A percentile compares a stretch with the other conserved stretches of the same genome.
Evolutionary conservation across 441 rosid species (phyloP).

Genomic region (Macaranga tanarius): DNA sequence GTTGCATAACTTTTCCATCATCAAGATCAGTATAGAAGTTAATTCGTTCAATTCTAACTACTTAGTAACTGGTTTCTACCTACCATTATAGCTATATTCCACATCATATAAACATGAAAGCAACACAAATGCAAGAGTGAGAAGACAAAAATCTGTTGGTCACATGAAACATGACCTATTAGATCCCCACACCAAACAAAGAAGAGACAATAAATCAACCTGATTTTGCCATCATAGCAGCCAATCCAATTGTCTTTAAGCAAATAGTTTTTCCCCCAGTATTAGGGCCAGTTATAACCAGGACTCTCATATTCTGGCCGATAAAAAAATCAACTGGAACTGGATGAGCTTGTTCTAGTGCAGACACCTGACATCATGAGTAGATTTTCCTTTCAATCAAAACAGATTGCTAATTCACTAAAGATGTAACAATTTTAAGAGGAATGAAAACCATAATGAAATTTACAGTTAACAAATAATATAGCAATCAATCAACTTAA

Average conservation of each 20-base stretch:
- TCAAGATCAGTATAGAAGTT: not conserved
- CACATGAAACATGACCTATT: conserved; percentile 4
- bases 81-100: not conserved
- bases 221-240: conserved; percentile 97
- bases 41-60: not conserved
- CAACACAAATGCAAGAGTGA: not conserved
- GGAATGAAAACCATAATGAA: not conserved
- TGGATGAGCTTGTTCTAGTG: conserved; percentile 53
- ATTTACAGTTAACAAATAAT: not conserved
- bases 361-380: conserved; percentile 46
- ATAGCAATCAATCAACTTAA: conserved; percentile 10
- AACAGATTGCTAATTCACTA: not conserved
- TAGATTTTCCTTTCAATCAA: conserved; percentile 17
- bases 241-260: conserved; percentile 91
- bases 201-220: conserved; percentile 38
- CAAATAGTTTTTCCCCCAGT: conserved; percentile 97
- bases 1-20: conserved; percentile 7
- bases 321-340: conserved; percentile 80
- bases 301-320: conserved; percentile 62
- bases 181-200: not conserved
- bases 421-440: conserved; percentile 4
- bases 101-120: not conserved
- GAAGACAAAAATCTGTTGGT: conserved; percentile 5
- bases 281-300: conserved; percentile 93
- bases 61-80: conserved; percentile 8